phyloP scores from a whole-genome alignment of 495 filamentous ascomycete species.

The Neurospora pannonica region DNA sequence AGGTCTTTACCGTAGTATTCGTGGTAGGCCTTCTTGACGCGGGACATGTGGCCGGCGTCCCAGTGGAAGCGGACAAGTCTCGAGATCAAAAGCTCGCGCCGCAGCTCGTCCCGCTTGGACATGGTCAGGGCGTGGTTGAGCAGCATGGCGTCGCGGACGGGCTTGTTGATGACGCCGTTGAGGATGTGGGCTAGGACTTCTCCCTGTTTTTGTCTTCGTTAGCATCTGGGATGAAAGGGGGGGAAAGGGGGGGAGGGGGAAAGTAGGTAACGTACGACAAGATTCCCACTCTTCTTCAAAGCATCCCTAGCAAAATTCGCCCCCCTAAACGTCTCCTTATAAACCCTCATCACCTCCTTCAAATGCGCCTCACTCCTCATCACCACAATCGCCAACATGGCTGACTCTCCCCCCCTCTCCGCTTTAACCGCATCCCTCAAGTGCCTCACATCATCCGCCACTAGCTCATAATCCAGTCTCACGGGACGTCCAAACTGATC shows the following conservation, averaged over 20 bases:
- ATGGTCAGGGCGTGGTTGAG: slow-evolving; percentile 76
- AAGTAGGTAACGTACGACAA: slow-evolving; percentile 61
- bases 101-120: slow-evolving; percentile 52
- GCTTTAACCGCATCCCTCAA: slow-evolving; percentile 60
- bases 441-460: slow-evolving; percentile 64
- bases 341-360: slow-evolving; percentile 64
- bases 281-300: slow-evolving; percentile 77
- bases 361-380: slow-evolving; percentile 71
- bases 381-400: slow-evolving; percentile 83
- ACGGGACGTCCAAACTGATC: slow-evolving; percentile 36
- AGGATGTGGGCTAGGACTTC: slow-evolving; percentile 93
- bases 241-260: background rate
- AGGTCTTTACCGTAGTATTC: slow-evolving; percentile 63
- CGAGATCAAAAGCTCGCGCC: slow-evolving; percentile 75
- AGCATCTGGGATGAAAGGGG: background rate
- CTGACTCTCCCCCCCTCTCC: slow-evolving; percentile 71
- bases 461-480: slow-evolving; percentile 37
- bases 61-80: slow-evolving; percentile 75
- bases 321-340: slow-evolving; percentile 52
- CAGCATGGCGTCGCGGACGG: slow-evolving; percentile 89
- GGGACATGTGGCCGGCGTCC: slow-evolving; percentile 66
- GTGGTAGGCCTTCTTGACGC: slow-evolving; percentile 60
- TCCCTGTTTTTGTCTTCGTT: slow-evolving; percentile 45
- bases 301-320: slow-evolving; percentile 82
- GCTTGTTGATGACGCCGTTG: slow-evolving; percentile 91